Percentiles rank a stretch among this genome's conserved stretches.
These are phyloP conservation scores for Melastoma malabathricum DNA, from an alignment of 345 rosid genomes.

Conservation along the genomic window DNA sequence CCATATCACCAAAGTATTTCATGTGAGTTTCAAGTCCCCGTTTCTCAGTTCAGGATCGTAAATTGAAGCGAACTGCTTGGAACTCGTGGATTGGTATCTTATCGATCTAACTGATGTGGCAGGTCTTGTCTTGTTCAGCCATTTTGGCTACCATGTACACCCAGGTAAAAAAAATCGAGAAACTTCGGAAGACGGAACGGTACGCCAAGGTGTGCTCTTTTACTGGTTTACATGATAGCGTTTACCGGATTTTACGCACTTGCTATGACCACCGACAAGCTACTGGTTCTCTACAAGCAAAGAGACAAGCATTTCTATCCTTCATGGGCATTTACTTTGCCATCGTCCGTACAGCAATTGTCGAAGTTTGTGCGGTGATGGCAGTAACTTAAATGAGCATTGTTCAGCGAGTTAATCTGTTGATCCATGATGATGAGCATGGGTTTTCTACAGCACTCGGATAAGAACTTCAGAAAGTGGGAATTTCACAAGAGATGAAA, in stretches of 20 bases:
- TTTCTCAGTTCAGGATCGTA: not conserved
- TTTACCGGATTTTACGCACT: constrained; percentile 6
- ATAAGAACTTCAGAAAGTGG: not conserved
- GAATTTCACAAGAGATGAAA: too few relatives aligned
- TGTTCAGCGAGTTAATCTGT: not conserved
- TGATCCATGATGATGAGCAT: not conserved
- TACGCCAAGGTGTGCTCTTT: constrained; percentile 6
- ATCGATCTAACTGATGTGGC: not conserved
- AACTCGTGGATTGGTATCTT: not conserved
- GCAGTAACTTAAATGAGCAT: constrained; percentile 4
- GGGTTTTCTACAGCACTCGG: constrained; percentile 19
- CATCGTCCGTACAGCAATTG: constrained; percentile 9
- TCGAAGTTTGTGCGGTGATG: constrained; percentile 7
- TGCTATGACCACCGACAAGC: constrained; percentile 8
- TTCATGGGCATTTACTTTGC: constrained; percentile 10
- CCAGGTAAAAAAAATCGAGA: constrained; percentile 1
- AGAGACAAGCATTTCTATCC: constrained; percentile 11
- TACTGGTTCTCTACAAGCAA: constrained; percentile 14
- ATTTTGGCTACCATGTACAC: constrained; percentile 3
- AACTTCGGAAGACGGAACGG: constrained; percentile 6
- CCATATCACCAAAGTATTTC: constrained; percentile 3
- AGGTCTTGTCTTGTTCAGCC: constrained; percentile 6
- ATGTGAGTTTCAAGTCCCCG: constrained; percentile 3
- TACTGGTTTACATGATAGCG: not conserved
- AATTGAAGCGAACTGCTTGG: not conserved